phyloP scores from a whole-genome alignment of 2,329 filamentous ascomycete species.

The Aspergillus awamori region DNA sequence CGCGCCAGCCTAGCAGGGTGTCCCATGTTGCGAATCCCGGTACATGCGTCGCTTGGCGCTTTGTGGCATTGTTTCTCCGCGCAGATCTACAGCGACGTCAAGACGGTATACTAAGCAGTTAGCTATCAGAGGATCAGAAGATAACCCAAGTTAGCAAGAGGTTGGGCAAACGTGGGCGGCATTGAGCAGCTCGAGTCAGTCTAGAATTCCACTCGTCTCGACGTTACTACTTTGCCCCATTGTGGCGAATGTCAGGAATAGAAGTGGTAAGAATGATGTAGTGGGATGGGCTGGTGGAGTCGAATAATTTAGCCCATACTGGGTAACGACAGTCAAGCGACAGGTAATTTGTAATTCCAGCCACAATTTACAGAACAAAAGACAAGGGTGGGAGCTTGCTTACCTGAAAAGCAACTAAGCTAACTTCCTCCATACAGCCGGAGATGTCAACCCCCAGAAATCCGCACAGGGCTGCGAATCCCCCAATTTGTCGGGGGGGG shows the following conservation, averaged over 20 bases:
- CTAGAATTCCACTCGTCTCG: not conserved
- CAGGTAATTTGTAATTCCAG: not conserved
- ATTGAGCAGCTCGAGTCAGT: not conserved
- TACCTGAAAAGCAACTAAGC: not conserved
- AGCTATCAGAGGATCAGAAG: not conserved
- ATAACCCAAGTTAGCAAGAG: not conserved
- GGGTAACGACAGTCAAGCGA: not conserved
- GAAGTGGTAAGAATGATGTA: constrained; percentile 11
- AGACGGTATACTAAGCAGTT: too few species aligned
- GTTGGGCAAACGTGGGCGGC: not conserved
- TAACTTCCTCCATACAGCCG: not conserved
- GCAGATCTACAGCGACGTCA: not conserved
- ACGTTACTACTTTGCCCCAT: not conserved
- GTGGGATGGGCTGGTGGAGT: constrained; percentile 4
- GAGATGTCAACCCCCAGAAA: constrained; percentile 9
- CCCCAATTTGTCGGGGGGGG: not conserved
- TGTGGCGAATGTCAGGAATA: constrained; percentile 10
- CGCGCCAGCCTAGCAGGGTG: not conserved
- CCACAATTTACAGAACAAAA: not conserved
- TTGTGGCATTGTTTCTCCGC: not conserved
- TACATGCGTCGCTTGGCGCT: not conserved
- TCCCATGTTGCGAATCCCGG: not conserved
- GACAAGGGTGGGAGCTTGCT: not conserved
- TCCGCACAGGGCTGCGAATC: constrained; percentile 5
- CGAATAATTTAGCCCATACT: constrained; percentile 4